Evolutionary conservation across 2,329 filamentous ascomycete genomes (phyloP), one percentile per base, ranked within the genome.

Genomic region (Penicillium thymicola): DNA sequence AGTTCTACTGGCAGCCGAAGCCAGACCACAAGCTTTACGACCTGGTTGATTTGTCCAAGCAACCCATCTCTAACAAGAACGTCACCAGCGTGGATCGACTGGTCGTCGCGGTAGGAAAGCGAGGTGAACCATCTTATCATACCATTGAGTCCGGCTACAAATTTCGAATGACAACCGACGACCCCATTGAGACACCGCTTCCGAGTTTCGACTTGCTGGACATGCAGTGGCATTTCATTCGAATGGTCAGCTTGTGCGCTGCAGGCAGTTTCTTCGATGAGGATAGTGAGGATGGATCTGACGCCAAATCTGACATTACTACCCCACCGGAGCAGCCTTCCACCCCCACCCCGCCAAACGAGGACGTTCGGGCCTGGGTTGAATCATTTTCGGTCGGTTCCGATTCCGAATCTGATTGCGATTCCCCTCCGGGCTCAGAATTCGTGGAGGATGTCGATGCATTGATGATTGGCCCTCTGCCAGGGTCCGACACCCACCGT

Each of bases 151-250:
- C 56, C 8, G 56, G 56, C 21, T n/a, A 56, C 27, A 42, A 43
- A 10, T 59, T 59, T 4, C 51, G 4, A 13, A 21, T 59, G 36
- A 45, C 32, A 4, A 59, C 54, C 0, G 21, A 57, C 23, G 42
- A 59, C 46, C 55, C 54, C 11, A 3, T 16, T 11, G 14, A 14
- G 11, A 46, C 34, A 3, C 57, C 57, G 6, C 50, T 61, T 10
- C 57, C 59, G 11, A 57, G 43, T 38, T 59, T 51, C 10, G 54
- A 59, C 34, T 32, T 61, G 41, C 28, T 61, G 9, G 58, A 59
- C 16, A 58, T 61, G 58, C 54, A 59, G 25, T 61, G 59, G 59
- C 36, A 61, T 41, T 44, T 61, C 16, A 52, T 23, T 11, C 57
- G 57, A 30, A 41, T 60, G 21, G 32, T 55, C 9, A 27, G 50